Conservation (phyloP, 2,329 filamentous ascomycete species). For the Scedosporium aurantiacum region DNA sequence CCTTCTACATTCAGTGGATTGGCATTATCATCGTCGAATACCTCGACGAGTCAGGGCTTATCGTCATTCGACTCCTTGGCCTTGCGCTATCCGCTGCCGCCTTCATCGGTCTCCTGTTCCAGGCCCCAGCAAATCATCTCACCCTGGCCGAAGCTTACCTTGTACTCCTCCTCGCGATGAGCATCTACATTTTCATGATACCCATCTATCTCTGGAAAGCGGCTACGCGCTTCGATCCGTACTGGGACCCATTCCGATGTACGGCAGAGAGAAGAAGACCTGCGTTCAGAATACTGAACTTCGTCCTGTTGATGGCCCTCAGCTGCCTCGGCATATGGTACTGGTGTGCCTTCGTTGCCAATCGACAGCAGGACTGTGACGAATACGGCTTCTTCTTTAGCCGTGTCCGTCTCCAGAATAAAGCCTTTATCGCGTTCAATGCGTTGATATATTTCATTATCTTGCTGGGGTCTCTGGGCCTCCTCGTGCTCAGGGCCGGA, state of each 20-base stretch:
- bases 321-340: slow-evolving; percentile 22
- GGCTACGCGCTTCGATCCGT: slow-evolving; percentile 19
- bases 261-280: slow-evolving; percentile 16
- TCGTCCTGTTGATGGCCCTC: slow-evolving; percentile 16
- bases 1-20: slow-evolving; percentile 26
- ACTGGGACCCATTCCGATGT: slow-evolving; percentile 19
- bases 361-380: slow-evolving; percentile 13
- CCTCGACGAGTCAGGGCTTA: slow-evolving; percentile 17
- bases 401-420: slow-evolving; percentile 16
- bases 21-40: slow-evolving; percentile 20
- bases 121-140: slow-evolving; percentile 13
- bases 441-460: slow-evolving; percentile 20
- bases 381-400: slow-evolving; percentile 23
- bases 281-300: slow-evolving; percentile 16
- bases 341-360: slow-evolving; percentile 17
- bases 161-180: slow-evolving; percentile 19
- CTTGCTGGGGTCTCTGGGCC: slow-evolving; percentile 13
- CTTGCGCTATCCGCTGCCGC: slow-evolving; percentile 18
- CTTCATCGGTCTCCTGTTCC: slow-evolving; percentile 17
- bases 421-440: slow-evolving; percentile 17
- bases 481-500: slow-evolving; percentile 16
- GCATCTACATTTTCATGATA: slow-evolving; percentile 20
- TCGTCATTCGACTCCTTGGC: slow-evolving; percentile 20
- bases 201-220: slow-evolving; percentile 22
- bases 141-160: slow-evolving; percentile 22